Evolutionary conservation across 495 filamentous ascomycete genomes (phyloP), one percentile per base, ranked within the genome.

Genomic region (Aspergillus biplanus): DNA sequence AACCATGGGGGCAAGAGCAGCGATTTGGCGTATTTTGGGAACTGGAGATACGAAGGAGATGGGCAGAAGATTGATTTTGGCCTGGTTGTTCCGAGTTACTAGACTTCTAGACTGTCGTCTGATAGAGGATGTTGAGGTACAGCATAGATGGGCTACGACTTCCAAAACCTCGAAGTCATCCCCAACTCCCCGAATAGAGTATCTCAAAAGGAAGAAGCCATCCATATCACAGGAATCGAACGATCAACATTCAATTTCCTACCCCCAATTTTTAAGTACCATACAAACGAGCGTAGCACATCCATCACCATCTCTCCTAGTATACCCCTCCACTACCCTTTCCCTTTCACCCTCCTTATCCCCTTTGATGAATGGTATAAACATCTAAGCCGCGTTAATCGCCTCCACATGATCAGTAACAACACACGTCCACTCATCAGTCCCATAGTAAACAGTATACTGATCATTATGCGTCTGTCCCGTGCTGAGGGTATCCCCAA

Each of bases 401-500:
- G 16, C 47, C 18, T n/a, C 74, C 13, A 89, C 73, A 71, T 89
- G 86, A 56, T 88, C 77, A 1, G 80, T 84, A 31, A 89, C 85
- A 63, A 89, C 60, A 61, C 82, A 85, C 5, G 70, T 78, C 57
- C 76, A 89, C 34, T 87, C 81, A 33, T 65, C 72, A 12, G 77
- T 80, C 0, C 82, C 83, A 68, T 87, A 86, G 63, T 82, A 87
- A 47, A 89, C 76, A 1, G 85, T 87, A 58, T 88, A 85, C 2
- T 82, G 85, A 67, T 90, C 87, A 64, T 90, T 73, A 9, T 84
- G 71, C 33, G 87, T 86, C 63, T 81, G 73, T 1, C 87, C 87
- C 16, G 75, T 80, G 52, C 82, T 85, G 12, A 87, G 66, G n/a
- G 73, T 77, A 55, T 78, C 84, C 0, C 87, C 89, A 67, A 80